Evolutionary conservation across 768 basidiomycete genomes (phyloP), one percentile per base, ranked within the genome.

Genomic region (Termitomyces sp.): DNA sequence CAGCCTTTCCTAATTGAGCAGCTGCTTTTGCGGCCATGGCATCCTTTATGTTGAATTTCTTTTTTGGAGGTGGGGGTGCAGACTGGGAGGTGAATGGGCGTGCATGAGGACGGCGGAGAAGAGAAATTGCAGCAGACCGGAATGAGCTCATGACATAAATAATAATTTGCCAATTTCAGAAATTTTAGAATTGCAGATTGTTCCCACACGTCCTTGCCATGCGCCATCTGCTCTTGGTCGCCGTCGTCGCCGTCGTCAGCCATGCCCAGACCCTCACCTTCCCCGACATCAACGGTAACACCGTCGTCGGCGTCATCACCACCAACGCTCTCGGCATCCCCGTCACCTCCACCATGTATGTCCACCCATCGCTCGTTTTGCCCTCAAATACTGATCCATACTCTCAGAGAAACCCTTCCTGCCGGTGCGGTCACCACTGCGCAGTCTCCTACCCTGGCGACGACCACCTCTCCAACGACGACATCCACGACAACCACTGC

Each of bases 181-280:
- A 23, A 5, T 29, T 43, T 6, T 21, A 42, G 46, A 19, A 25
- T 25, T 44, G 9, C 7, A 10, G 11, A 11, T 29, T 19, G 31
- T 54, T 60, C 56, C 53, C 59, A 60, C 59, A 49, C 46, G 21
- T 10, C 44, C 44, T 49, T 53, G 29, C 53, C 60, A 65, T 66
- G 63, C 59, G 46, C 42, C 40, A 54, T 35, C 45, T 59, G 56
- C 59, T 60, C 34, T 35, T 58, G 25, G 43, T 53, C 42, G 58
- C 64, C 44, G 54, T 69, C 35, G 50, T 70, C 46, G 49, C 61
- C 4, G 44, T 71, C 56, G 78, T 52, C 50, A 14, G 21, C 14
- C 16, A 53, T 43, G 52, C 80, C 35, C 85, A 85, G 73, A 79
- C 78, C 0, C 35, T 68, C 32, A 86, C 83, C 0, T 70, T 70